Evolutionary conservation across 306 rosid species (phyloP).

Genomic region (Clitoria ternatea): DNA sequence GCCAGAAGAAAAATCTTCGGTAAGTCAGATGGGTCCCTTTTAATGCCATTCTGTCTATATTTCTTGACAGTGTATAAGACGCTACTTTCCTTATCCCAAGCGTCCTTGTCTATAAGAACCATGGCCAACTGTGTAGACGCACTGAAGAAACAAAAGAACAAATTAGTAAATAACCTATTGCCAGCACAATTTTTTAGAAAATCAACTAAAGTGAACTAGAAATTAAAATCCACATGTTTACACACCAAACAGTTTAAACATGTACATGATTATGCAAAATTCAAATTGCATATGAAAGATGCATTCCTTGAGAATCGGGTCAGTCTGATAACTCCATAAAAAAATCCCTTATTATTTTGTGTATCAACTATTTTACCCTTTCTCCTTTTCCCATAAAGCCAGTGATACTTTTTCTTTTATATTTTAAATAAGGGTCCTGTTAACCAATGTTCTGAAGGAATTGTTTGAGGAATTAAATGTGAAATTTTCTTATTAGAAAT

Average conservation of each 20-base stretch:
- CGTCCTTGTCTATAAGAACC: conserved; percentile 76
- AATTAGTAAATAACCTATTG: conserved; percentile 9
- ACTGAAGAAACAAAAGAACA: conserved; percentile 36
- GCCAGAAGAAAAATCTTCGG: conserved; percentile 77
- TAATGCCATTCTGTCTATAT: conserved; percentile 32
- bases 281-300: background rate
- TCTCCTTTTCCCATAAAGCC: background rate
- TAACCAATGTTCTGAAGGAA: no score
- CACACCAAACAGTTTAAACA: background rate
- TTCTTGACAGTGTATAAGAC: conserved; percentile 31
- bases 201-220: background rate
- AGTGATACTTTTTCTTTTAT: background rate
- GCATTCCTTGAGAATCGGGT: background rate
- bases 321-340: background rate
- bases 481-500: no score
- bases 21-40: conserved; percentile 29
- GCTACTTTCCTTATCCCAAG: conserved; percentile 60
- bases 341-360: background rate
- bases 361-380: background rate
- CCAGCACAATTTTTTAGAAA: background rate
- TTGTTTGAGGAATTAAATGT: no score
- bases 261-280: background rate
- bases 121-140: conserved; percentile 42
- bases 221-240: background rate
- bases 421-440: no score